Conservation (phyloP, 257 asterid species). For the Mitragyna speciosa region DNA sequence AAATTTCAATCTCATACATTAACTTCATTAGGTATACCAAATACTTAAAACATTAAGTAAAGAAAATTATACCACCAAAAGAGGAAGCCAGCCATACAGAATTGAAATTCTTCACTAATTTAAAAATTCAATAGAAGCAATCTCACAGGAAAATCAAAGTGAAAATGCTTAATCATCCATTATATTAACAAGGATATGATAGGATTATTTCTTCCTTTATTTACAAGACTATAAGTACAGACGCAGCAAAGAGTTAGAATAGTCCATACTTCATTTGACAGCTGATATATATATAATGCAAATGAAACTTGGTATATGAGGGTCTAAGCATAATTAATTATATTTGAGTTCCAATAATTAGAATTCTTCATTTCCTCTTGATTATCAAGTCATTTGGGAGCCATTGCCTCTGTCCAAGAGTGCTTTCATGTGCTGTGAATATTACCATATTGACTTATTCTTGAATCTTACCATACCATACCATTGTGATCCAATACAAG, state of each 20-base stretch:
- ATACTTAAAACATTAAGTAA: neutral
- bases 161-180: neutral
- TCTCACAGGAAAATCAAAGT: neutral
- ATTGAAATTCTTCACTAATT: neutral
- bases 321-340: neutral
- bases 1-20: neutral
- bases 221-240: neutral
- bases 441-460: neutral
- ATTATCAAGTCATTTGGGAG: neutral
- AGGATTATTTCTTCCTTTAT: neutral
- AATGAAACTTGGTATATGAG: neutral
- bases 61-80: neutral
- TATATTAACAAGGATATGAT: neutral
- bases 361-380: neutral
- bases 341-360: neutral
- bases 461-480: neutral
- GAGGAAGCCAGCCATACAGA: neutral
- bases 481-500: neutral
- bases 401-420: neutral
- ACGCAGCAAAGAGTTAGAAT: neutral
- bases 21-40: neutral
- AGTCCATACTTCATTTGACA: neutral
- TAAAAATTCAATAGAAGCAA: neutral
- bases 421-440: neutral
- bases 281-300: neutral